A percentile compares a stretch with the other conserved stretches of the same genome.
phyloP scores from a whole-genome alignment of 129 eudicot species.

The Scalesia atractyloides region DNA sequence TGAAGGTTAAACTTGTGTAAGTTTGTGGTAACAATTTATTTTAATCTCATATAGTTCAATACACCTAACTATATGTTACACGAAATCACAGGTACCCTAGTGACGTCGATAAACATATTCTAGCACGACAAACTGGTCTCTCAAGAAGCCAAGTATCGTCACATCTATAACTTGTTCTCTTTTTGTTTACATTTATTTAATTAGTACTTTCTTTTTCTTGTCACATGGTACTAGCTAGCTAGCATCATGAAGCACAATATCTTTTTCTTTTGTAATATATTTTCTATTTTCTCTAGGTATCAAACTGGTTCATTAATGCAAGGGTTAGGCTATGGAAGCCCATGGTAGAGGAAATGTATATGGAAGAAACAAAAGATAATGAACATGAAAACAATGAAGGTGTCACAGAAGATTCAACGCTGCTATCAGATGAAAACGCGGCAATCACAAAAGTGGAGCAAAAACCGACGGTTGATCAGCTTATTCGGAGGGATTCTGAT shows the following conservation, averaged over 20 bases:
- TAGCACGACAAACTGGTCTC: slow-evolving; percentile 98
- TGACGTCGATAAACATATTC: slow-evolving; percentile 89
- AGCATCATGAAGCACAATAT: background rate
- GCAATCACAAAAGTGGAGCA: slow-evolving; percentile 44
- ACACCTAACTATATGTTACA: background rate
- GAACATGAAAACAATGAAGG: slow-evolving; percentile 47
- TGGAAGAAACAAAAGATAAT: slow-evolving; percentile 72
- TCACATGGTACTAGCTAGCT: background rate
- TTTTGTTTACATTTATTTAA: background rate
- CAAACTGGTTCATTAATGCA: slow-evolving; percentile 98
- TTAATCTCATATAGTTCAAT: background rate
- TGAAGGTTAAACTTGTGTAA: background rate
- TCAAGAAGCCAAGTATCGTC: slow-evolving; percentile 91
- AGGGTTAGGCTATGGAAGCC: slow-evolving; percentile 99
- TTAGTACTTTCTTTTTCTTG: background rate
- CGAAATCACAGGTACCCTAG: slow-evolving; percentile 79
- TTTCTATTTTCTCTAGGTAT: slow-evolving; percentile 50
- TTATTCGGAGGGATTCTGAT: slow-evolving; percentile 62
- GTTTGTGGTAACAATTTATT: background rate
- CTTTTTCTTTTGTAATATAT: background rate
- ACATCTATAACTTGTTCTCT: background rate
- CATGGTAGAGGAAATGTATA: slow-evolving; percentile 98
- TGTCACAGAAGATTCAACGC: slow-evolving; percentile 37
- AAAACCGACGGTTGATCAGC: slow-evolving; percentile 75
- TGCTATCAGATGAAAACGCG: slow-evolving; percentile 36